phyloP scores from a whole-genome alignment of 2,329 filamentous ascomycete species.

The Cercospora janseana region DNA sequence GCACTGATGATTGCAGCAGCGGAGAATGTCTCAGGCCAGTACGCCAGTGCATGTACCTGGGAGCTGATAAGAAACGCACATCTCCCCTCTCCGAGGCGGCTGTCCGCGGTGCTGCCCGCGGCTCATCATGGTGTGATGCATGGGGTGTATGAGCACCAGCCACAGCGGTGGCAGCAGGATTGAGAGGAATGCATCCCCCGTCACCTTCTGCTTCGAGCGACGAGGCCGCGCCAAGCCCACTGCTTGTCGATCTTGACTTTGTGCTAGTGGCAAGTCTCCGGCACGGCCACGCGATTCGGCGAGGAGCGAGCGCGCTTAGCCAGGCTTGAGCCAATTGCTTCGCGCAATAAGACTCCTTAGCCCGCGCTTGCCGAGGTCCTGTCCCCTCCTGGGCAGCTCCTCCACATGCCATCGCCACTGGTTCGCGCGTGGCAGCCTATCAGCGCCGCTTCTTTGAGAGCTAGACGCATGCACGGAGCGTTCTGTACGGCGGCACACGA shows the following conservation, averaged over 20 bases:
- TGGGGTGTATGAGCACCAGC: no score
- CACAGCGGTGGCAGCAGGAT: slow-evolving; percentile 36
- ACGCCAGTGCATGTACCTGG: no score
- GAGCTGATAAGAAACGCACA: no score
- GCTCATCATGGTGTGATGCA: no score
- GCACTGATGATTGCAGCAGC: no score
- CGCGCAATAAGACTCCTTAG: not conserved
- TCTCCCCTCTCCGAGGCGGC: no score
- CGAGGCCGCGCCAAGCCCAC: no score
- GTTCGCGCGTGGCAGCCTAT: slow-evolving; percentile 3
- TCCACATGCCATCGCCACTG: not conserved
- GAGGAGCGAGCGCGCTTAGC: slow-evolving; percentile 1
- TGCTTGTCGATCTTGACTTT: no score
- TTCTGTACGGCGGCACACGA: not conserved
- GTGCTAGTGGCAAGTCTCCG: not conserved
- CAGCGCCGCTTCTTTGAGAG: no score
- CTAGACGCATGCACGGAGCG: not conserved
- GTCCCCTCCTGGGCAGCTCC: not conserved
- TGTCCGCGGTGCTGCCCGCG: no score
- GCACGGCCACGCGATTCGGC: slow-evolving; percentile 1
- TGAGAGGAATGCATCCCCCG: not conserved
- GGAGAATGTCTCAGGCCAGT: no score
- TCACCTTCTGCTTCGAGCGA: slow-evolving; percentile 6
- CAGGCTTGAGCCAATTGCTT: slow-evolving; percentile 8
- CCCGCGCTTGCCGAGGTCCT: slow-evolving; percentile 4